Evolutionary conservation across 441 rosid genomes (phyloP), one percentile per base, ranked within the genome.

Genomic region (Viola pubescens): DNA sequence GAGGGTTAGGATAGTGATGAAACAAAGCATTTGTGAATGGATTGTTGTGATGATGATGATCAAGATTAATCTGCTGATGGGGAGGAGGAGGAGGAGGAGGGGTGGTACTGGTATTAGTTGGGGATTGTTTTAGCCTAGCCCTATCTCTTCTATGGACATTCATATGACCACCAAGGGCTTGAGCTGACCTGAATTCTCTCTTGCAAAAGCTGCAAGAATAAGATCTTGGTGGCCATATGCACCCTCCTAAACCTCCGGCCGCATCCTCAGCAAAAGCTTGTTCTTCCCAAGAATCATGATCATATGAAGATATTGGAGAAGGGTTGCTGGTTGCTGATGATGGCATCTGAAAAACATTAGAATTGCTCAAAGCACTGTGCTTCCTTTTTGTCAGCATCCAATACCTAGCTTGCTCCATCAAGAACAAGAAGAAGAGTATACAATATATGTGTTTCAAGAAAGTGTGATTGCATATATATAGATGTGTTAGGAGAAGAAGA

Each of bases 181-280:
- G 91, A 2, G 90, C 87, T 42, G 94, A 77, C 82, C 96, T 90
- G 85, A 87, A 89, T 13, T 89, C 89, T 64, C 81, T 76, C 81
- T 74, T 81, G 80, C 91, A 86, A 84, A 86, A 42, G 71, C 52
- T 26, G 68, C 94, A 89, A 13, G 72, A 71, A 14, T 80, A 86
- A 10, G 75, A 68, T 42, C 73, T 79, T 39, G 98, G 98, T 7
- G 98, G 98, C 97, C 98, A 94, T 61, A 82, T 47, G 64, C 87
- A 82, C 0, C 94, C 90, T 14, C 88, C 94, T 6, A 76, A 76
- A 13, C 81, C 47, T 38, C 95, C 97, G 1, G 88, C 81, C 5
- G 98, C 87, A 66, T 94, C 98, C 67, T 86, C 94, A 0, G 97
- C 96, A 52, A 92, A 92, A 60, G 98, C 98, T 55, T 83, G 83